These are phyloP conservation scores for Kwoniella botswanensis DNA, from an alignment of 768 basidiomycete species.

Conservation along the genomic window DNA sequence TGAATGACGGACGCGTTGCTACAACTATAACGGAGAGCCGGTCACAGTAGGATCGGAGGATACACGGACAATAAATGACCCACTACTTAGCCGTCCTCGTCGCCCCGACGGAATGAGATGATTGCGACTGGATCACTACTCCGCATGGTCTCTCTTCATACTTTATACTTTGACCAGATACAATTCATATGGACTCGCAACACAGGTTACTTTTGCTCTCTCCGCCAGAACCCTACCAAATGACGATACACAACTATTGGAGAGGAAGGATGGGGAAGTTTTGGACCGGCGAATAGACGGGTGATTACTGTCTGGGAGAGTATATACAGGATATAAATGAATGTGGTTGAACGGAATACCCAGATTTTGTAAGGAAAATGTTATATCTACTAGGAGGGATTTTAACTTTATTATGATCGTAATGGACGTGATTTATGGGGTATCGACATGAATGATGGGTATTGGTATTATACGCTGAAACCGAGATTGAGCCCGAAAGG, in stretches of 20 bases:
- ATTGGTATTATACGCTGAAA: background rate
- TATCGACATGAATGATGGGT: background rate
- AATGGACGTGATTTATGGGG: background rate
- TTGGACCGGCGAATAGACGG: background rate
- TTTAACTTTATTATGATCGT: background rate
- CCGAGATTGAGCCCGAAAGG: no score
- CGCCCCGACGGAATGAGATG: no score
- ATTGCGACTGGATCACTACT: no score
- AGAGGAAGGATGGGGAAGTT: background rate
- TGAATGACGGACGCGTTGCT: no score
- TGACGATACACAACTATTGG: background rate
- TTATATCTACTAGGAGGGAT: background rate
- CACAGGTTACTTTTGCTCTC: background rate
- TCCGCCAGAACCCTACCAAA: no score
- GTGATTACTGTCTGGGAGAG: background rate
- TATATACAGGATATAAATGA: background rate
- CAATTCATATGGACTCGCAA: background rate
- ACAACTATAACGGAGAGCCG: no score
- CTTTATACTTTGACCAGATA: background rate
- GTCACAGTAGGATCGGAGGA: no score
- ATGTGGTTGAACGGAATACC: background rate
- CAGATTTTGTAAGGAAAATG: background rate
- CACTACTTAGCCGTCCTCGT: no score
- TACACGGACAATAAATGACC: no score
- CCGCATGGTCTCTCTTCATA: no score